These are phyloP conservation scores for Saturnispora silvae DNA, from an alignment of 805 yeast species.

Conservation along the genomic window DNA sequence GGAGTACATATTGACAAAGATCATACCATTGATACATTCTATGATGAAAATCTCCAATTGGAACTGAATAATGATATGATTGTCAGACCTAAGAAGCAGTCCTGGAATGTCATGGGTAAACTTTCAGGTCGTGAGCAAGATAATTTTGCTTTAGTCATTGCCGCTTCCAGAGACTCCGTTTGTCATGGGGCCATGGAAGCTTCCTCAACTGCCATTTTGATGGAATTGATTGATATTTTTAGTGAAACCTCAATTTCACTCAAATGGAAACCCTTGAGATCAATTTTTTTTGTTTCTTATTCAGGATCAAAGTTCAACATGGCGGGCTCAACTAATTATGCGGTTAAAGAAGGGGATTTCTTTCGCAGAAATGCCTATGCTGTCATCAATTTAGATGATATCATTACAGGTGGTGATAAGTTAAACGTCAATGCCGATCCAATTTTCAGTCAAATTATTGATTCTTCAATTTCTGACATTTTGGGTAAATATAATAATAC, in stretches of 20 bases:
- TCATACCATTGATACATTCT: too few species aligned
- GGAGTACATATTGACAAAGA: too few species aligned
- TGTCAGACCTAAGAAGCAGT: constrained; percentile 44
- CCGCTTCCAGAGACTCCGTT: constrained; percentile 68
- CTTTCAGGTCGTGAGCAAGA: constrained; percentile 73
- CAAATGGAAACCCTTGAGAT: constrained; percentile 76
- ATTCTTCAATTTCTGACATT: constrained; percentile 28
- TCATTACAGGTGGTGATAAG: constrained; percentile 40
- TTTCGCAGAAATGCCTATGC: constrained; percentile 53
- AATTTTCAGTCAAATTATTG: constrained; percentile 39
- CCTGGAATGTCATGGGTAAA: constrained; percentile 73
- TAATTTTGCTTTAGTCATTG: constrained; percentile 63
- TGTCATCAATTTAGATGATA: constrained; percentile 65
- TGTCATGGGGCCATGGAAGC: constrained; percentile 64
- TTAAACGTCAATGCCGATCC: constrained; percentile 51
- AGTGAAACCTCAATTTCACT: constrained; percentile 50
- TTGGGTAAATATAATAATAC: constrained; percentile 22
- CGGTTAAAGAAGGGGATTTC: constrained; percentile 43
- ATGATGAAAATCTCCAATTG: constrained; percentile 15
- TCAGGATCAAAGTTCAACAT: constrained; percentile 72
- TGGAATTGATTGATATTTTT: constrained; percentile 62
- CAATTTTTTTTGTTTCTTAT: constrained; percentile 74
- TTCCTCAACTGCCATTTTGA: constrained; percentile 62
- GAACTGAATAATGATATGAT: constrained; percentile 30
- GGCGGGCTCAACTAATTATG: constrained; percentile 80